These are phyloP conservation scores for Ceratocystis albifundus DNA, from an alignment of 2,329 filamentous ascomycete species.

Conservation along the genomic window DNA sequence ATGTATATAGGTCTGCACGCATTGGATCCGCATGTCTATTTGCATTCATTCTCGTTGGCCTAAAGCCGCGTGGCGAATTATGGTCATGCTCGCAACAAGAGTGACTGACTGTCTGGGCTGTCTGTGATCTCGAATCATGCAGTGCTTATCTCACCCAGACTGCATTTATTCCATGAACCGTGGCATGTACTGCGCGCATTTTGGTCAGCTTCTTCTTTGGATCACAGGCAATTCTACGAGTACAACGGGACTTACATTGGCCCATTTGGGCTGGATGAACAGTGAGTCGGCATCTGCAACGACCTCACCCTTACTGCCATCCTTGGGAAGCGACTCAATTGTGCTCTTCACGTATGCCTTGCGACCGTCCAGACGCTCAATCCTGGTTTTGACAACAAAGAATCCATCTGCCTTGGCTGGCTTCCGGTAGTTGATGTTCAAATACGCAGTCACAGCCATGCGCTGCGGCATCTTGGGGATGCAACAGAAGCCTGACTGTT, in stretches of 20 bases:
- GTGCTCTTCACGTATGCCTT: slow-evolving; percentile 90
- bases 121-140: neutral
- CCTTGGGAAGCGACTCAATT: slow-evolving; percentile 62
- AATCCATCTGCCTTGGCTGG: slow-evolving; percentile 67
- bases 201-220: slow-evolving; percentile 13
- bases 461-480: slow-evolving; percentile 81
- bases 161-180: slow-evolving; percentile 20
- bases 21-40: neutral
- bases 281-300: slow-evolving; percentile 74
- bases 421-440: slow-evolving; percentile 71
- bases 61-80: neutral
- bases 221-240: neutral
- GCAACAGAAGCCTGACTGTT: slow-evolving; percentile 76
- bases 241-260: slow-evolving; percentile 47
- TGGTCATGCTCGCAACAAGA: neutral
- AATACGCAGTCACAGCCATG: slow-evolving; percentile 72
- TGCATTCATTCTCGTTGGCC: neutral
- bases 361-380: slow-evolving; percentile 74
- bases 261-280: slow-evolving; percentile 79
- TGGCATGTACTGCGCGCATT: slow-evolving; percentile 25
- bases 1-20: too few relatives aligned
- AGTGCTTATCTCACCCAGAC: neutral
- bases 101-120: neutral
- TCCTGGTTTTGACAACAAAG: slow-evolving; percentile 66
- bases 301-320: slow-evolving; percentile 51